Percentiles rank a stretch among this genome's conserved stretches.
phyloP scores from a whole-genome alignment of 257 asterid species.

The Capsicum rhomboideum region DNA sequence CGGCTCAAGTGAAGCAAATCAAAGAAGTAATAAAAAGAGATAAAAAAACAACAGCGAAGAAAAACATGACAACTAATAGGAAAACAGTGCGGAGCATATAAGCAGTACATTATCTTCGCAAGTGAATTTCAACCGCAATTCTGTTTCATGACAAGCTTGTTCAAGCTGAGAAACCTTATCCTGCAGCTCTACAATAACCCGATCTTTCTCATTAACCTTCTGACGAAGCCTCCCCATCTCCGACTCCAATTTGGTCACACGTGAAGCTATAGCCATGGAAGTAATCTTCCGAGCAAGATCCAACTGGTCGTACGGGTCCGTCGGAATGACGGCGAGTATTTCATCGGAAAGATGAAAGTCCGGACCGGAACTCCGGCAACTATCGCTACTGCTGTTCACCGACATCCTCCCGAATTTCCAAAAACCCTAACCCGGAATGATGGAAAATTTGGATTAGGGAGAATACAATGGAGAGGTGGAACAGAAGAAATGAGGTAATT shows the following conservation, averaged over 20 bases:
- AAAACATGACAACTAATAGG: no score
- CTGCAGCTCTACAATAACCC: slow-evolving; percentile 49
- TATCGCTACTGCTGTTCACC: slow-evolving; percentile 27
- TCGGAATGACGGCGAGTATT: slow-evolving; percentile 70
- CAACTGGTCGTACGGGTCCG: slow-evolving; percentile 94
- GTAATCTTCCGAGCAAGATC: slow-evolving; percentile 99
- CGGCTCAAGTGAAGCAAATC: neutral
- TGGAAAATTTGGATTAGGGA: neutral
- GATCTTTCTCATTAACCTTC: slow-evolving; percentile 62
- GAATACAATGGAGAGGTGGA: neutral
- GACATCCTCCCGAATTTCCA: slow-evolving; percentile 25
- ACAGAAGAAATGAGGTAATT: neutral
- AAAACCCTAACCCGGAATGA: neutral
- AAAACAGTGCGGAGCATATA: no score
- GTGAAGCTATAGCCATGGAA: slow-evolving; percentile 95
- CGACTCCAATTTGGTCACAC: slow-evolving; percentile 75
- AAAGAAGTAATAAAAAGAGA: no score
- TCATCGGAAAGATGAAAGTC: slow-evolving; percentile 72
- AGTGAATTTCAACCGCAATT: slow-evolving; percentile 49
- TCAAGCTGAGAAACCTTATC: slow-evolving; percentile 57
- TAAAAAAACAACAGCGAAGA: no score
- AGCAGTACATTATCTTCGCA: slow-evolving; percentile 1
- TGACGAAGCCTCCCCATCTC: slow-evolving; percentile 60
- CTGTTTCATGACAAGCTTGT: slow-evolving; percentile 58
- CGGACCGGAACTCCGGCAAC: slow-evolving; percentile 25